These are phyloP conservation scores for Pseudoscleropodium purum DNA, from an alignment of 225 moss, liverwort and hornwort species.

Conservation along the genomic window DNA sequence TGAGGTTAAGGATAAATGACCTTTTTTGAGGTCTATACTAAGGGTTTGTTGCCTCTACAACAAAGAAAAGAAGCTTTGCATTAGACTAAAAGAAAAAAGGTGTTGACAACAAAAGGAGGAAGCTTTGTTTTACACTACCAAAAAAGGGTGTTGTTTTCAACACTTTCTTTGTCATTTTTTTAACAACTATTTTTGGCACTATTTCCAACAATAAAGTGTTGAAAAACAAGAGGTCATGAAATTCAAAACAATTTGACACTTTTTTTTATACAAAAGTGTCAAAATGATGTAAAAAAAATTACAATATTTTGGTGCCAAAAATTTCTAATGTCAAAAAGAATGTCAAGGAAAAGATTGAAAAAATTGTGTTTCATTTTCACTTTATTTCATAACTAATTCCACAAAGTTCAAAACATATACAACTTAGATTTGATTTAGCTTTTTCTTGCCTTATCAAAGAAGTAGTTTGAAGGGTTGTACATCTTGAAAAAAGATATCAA, in stretches of 20 bases:
- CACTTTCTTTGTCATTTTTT: not conserved
- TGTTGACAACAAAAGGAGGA: not conserved
- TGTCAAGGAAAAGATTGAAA: not conserved
- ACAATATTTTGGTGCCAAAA: not conserved
- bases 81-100: no score
- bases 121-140: not conserved
- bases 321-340: not conserved
- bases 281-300: not conserved
- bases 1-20: not conserved
- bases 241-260: not conserved
- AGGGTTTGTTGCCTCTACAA: not conserved
- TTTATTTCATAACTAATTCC: not conserved
- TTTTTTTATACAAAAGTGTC: no score
- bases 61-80: not conserved
- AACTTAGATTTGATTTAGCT: not conserved
- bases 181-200: not conserved
- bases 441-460: not conserved
- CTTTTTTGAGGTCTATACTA: fast-evolving
- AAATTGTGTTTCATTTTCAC: fast-evolving
- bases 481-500: not conserved
- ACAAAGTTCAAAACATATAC: not conserved
- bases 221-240: not conserved
- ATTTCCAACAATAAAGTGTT: fast-evolving
- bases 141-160: not conserved
- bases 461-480: not conserved